Evolutionary conservation across 208 protist genomes (phyloP).

Genomic region (Leishmania mexicana): DNA sequence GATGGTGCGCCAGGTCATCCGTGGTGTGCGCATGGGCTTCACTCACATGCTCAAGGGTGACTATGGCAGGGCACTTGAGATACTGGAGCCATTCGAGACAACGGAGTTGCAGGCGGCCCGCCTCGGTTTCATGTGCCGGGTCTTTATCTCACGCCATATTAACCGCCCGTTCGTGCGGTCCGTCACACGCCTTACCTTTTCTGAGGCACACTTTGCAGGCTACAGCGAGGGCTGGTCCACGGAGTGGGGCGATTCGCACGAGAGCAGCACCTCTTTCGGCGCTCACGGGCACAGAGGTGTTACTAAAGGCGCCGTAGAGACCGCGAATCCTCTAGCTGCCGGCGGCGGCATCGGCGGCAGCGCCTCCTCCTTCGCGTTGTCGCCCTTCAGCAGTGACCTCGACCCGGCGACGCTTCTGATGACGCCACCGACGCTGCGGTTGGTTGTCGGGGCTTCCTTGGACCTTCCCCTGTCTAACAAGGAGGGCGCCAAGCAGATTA

Average conservation of each 20-base stretch:
- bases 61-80: conserved; percentile 37
- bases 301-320: neutral
- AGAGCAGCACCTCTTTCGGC: neutral
- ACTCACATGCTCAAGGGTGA: conserved; percentile 52
- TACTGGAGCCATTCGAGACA: conserved; percentile 31
- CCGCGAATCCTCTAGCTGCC: neutral
- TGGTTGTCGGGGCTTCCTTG: conserved; percentile 5
- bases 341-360: neutral
- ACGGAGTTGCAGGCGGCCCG: conserved; percentile 47
- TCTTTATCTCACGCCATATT: conserved; percentile 27
- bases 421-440: conserved; percentile 9
- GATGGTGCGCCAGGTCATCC: conserved; percentile 29
- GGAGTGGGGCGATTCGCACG: neutral
- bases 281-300: neutral
- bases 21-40: conserved; percentile 44
- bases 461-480: neutral
- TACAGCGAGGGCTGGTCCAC: conserved; percentile 15
- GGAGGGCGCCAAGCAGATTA: neutral
- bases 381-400: conserved; percentile 6
- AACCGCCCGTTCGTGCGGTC: conserved; percentile 50
- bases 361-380: neutral
- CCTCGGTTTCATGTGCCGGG: conserved; percentile 35
- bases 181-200: conserved; percentile 34
- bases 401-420: conserved; percentile 3
- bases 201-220: conserved; percentile 18